Base-by-base conservation (phyloP, 495 filamentous ascomycete genomes). In the Neurospora sp. region DNA sequence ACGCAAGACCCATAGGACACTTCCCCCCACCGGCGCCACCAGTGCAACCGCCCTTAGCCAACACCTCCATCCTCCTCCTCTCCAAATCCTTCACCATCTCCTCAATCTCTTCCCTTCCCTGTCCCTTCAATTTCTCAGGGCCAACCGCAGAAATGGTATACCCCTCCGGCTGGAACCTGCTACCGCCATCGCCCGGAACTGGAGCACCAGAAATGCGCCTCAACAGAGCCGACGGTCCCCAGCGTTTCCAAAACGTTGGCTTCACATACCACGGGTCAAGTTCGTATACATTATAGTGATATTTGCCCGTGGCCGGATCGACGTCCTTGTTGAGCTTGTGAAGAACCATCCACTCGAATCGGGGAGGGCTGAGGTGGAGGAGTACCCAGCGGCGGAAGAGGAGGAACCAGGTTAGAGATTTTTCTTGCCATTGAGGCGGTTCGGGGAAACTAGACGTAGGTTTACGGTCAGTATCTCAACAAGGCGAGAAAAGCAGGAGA, bases 201-300 rank as follows among this genome's bases (percentile, higher is more conserved):
- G 88, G 85, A 10, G 81, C 81, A 0, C 89, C 88, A 43, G 86
- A 74, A 0, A 82, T 43, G 80, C 89, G 83, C 5, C 82, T 84
- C 28, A 86, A 39, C 83, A 82, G 86, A 2, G 88, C 88, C 1
- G 73, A 70, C 0, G 82, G 85, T 4, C 86, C 83, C 85, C 86
- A 90, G 13, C 88, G 82, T 62, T 84, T 84, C 84, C 82, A 85
- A 70, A 91, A 81, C 0, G 86, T 88, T 0, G 89, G 86, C 71
- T 87, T 87, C 40, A 89, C 83, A 73, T 91, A 90, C 74, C 85
- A 90, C 1, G 89, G 88, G 0, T 83, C 83, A 0, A 82, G 83
- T 15, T 85, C 81, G 82, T 87, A 89, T 4, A 75, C 24, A 0
- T 73, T 83, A 39, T 82, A 66, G 70, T 85, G 81, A 74, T 84